phyloP scores from a whole-genome alignment of 2,329 filamentous ascomycete genomes.

The Hymenotorrendiella dingleyae region DNA sequence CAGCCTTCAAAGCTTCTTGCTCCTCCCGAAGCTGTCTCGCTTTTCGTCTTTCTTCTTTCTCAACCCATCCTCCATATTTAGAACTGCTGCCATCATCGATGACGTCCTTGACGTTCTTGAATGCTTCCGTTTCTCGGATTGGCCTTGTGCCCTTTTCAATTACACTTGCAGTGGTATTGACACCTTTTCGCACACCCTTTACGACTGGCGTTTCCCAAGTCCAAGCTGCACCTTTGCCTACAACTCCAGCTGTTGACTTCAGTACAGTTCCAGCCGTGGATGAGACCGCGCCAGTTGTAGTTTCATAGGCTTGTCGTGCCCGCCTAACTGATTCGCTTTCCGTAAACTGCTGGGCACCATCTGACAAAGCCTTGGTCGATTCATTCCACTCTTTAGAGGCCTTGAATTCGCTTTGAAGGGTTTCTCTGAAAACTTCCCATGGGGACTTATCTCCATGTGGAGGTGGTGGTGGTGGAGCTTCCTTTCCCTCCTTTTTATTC shows the following conservation, averaged over 20 bases:
- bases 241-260: slow-evolving; percentile 76
- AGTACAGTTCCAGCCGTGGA: slow-evolving; percentile 73
- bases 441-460: slow-evolving; percentile 97
- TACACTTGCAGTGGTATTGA: slow-evolving; percentile 76
- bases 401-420: slow-evolving; percentile 89
- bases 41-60: slow-evolving; percentile 87
- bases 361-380: slow-evolving; percentile 89
- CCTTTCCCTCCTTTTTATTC: slow-evolving; percentile 47
- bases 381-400: slow-evolving; percentile 99
- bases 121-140: slow-evolving; percentile 89
- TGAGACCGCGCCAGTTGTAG: slow-evolving; percentile 76
- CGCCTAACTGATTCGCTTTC: slow-evolving; percentile 88
- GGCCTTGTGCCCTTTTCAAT: slow-evolving; percentile 94
- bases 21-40: slow-evolving; percentile 70
- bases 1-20: slow-evolving; percentile 42
- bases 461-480: slow-evolving; percentile 76
- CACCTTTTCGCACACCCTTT: slow-evolving; percentile 82
- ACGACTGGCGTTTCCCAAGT: slow-evolving; percentile 95
- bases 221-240: slow-evolving; percentile 90
- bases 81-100: slow-evolving; percentile 97
- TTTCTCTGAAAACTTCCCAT: slow-evolving; percentile 98
- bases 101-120: slow-evolving; percentile 88
- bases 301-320: slow-evolving; percentile 80
- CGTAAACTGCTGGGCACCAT: slow-evolving; percentile 81
- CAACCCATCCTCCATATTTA: slow-evolving; percentile 91